phyloP scores from a whole-genome alignment of 2,329 filamentous ascomycete genomes.

The Davidsoniella neocaledoniae region DNA sequence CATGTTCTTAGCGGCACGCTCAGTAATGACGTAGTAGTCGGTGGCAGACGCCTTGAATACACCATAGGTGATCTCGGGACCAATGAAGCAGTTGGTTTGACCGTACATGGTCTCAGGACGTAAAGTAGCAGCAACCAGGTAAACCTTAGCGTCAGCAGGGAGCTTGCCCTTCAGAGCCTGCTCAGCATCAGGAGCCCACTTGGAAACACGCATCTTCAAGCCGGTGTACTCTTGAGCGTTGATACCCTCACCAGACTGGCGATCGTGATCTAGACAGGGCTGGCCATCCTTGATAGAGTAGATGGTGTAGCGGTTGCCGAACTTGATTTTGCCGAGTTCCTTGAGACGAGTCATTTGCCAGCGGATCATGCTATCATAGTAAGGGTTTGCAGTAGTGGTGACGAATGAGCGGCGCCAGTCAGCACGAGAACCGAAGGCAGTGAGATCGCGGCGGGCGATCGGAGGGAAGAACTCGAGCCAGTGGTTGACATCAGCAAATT shows the following conservation, averaged over 20 bases:
- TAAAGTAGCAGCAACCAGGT: slow-evolving; percentile 80
- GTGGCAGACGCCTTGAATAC: slow-evolving; percentile 64
- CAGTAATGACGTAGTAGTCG: slow-evolving; percentile 72
- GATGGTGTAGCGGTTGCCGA: slow-evolving; percentile 83
- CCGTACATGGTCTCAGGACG: slow-evolving; percentile 98
- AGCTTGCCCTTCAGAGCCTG: slow-evolving; percentile 61
- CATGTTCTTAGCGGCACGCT: slow-evolving; percentile 88
- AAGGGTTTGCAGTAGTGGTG: slow-evolving; percentile 91
- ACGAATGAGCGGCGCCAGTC: slow-evolving; percentile 90
- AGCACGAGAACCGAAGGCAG: slow-evolving; percentile 68
- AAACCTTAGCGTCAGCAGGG: slow-evolving; percentile 62
- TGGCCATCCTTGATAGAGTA: slow-evolving; percentile 63
- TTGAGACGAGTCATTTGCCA: slow-evolving; percentile 96
- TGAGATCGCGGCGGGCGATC: slow-evolving; percentile 42
- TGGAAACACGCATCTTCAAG: slow-evolving; percentile 75
- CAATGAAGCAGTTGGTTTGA: slow-evolving; percentile 89
- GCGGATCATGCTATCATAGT: slow-evolving; percentile 85
- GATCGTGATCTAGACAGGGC: slow-evolving; percentile 32
- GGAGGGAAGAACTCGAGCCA: slow-evolving; percentile 79
- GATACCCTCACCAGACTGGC: slow-evolving; percentile 29
- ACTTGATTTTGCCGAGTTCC: slow-evolving; percentile 82
- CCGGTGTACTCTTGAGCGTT: slow-evolving; percentile 85
- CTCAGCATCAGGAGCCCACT: slow-evolving; percentile 68
- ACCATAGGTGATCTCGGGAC: slow-evolving; percentile 76
- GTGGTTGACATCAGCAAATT: slow-evolving; percentile 77